Conservation (phyloP, 495 filamentous ascomycete genomes). For the Haplographium delicatum region DNA sequence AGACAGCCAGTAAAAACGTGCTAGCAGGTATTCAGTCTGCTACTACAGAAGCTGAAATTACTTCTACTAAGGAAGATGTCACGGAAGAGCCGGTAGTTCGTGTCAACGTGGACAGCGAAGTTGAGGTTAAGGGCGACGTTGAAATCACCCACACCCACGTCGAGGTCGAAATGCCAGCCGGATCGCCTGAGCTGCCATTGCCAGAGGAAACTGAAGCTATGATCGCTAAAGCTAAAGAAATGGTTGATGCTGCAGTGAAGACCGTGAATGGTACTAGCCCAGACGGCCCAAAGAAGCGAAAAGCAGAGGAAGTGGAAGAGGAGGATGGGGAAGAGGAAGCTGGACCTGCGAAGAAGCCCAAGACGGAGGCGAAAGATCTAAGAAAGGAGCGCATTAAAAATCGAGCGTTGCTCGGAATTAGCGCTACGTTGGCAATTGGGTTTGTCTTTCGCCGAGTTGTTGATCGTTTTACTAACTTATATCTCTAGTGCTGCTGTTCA, state of each 20-base stretch:
- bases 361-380: slow-evolving; percentile 67
- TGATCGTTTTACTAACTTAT: too few species aligned
- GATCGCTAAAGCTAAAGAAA: slow-evolving; percentile 79
- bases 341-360: slow-evolving; percentile 67
- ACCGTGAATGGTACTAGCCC: slow-evolving; percentile 40
- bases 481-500: slow-evolving; percentile 21
- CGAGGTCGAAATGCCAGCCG: slow-evolving; percentile 68
- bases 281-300: slow-evolving; percentile 54
- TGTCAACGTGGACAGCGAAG: slow-evolving; percentile 64
- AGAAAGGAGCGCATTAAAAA: slow-evolving; percentile 78
- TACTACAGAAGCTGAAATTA: slow-evolving; percentile 25
- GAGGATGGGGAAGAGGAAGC: slow-evolving; percentile 39
- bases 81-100: slow-evolving; percentile 55
- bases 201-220: slow-evolving; percentile 72
- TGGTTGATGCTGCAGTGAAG: slow-evolving; percentile 77
- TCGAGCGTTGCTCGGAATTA: slow-evolving; percentile 77
- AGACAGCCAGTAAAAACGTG: slow-evolving; percentile 38
- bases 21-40: slow-evolving; percentile 15
- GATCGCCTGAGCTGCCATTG: slow-evolving; percentile 60
- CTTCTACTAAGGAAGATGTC: slow-evolving; percentile 28
- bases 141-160: slow-evolving; percentile 72
- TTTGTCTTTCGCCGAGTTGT: slow-evolving; percentile 50
- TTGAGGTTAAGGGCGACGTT: slow-evolving; percentile 55
- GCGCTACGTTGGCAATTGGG: slow-evolving; percentile 81
- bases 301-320: slow-evolving; percentile 63